Conservation (phyloP, 257 asterid species). For the Solanum chiquidenum region DNA sequence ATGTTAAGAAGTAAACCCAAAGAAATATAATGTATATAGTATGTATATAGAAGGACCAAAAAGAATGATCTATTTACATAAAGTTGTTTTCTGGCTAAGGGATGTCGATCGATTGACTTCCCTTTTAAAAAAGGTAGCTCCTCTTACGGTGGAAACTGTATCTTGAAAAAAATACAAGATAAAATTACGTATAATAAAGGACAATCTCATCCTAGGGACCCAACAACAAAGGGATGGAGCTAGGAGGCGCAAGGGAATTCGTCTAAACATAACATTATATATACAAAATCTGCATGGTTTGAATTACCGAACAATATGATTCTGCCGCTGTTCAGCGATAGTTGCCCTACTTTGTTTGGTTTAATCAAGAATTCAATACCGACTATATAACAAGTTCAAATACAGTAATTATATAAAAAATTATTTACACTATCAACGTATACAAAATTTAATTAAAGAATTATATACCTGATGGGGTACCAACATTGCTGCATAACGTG, state of each 20-base stretch:
- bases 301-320: too few relatives aligned
- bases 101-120: neutral
- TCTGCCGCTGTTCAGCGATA: accelerated
- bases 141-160: neutral
- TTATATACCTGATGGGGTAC: slow-evolving; percentile 77
- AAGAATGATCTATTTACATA: neutral
- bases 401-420: neutral
- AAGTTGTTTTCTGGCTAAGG: neutral
- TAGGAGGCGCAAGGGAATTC: neutral
- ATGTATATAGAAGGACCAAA: neutral
- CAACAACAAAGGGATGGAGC: neutral
- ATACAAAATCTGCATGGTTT: too few relatives aligned
- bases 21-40: neutral
- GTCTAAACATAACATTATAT: neutral
- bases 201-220: neutral
- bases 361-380: neutral
- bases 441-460: neutral
- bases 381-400: neutral
- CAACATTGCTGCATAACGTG: slow-evolving; percentile 82
- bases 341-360: neutral
- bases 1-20: neutral
- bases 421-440: neutral
- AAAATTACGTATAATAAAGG: neutral
- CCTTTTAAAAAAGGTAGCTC: neutral
- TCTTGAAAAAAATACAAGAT: neutral